A percentile compares a stretch with the other conserved stretches of the same genome.
phyloP scores from a whole-genome alignment of 176 grass and related monocot genomes.

The Musa schizocarpa region DNA sequence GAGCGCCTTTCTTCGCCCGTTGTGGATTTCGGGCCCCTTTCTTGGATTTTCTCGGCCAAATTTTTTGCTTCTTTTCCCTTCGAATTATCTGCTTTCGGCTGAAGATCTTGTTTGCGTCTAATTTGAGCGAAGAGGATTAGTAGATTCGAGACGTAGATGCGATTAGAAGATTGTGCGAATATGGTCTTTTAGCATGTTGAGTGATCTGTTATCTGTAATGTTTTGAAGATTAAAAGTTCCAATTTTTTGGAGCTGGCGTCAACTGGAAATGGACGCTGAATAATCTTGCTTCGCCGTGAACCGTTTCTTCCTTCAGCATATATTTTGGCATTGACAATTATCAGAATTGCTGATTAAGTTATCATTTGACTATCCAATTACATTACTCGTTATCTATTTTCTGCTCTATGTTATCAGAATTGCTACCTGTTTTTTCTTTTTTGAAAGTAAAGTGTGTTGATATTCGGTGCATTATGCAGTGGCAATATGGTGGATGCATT shows the following conservation, averaged over 20 bases:
- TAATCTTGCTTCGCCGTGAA: neutral
- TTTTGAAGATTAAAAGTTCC: neutral
- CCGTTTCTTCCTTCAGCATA: neutral
- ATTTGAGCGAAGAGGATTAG: neutral
- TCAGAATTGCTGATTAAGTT: neutral
- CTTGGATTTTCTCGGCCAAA: neutral
- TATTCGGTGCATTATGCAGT: neutral
- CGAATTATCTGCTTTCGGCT: neutral
- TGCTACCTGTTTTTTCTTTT: neutral
- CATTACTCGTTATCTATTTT: neutral
- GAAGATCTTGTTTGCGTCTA: neutral
- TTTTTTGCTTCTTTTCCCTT: neutral
- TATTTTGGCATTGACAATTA: neutral
- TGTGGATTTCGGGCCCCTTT: neutral
- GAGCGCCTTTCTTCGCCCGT: neutral
- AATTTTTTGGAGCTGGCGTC: neutral
- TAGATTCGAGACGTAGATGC: neutral
- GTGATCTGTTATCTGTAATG: neutral
- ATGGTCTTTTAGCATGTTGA: neutral
- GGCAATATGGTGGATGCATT: constrained; percentile 11
- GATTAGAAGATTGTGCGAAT: neutral
- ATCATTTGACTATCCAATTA: neutral
- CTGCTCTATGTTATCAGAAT: neutral
- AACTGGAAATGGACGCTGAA: neutral
- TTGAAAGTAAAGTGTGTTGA: neutral